A percentile compares a stretch with the other conserved stretches of the same genome.
Evolutionary conservation across 176 grass and related monocot genomes (phyloP).

Genomic region (Avena sativa): DNA sequence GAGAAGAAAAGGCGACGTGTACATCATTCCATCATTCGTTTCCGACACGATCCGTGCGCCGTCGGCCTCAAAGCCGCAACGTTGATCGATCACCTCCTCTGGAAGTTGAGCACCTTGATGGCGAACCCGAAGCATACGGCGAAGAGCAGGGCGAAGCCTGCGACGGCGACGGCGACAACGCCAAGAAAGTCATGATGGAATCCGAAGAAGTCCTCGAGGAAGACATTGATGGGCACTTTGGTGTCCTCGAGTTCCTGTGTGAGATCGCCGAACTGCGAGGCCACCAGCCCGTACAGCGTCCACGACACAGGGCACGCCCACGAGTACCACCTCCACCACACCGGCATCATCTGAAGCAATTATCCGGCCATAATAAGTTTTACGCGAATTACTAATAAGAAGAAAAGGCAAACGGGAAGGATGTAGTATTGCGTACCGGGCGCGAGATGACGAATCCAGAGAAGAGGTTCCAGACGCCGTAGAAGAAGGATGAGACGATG

Average conservation of each 20-base stretch:
- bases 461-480: slow-evolving; percentile 68
- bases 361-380: neutral
- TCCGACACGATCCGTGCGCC: neutral
- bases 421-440: slow-evolving; percentile 34
- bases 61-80: neutral
- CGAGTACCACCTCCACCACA: slow-evolving; percentile 67
- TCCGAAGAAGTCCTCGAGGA: slow-evolving; percentile 52
- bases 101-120: slow-evolving; percentile 65
- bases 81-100: slow-evolving; percentile 44
- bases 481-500: slow-evolving; percentile 63
- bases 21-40: neutral
- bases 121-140: slow-evolving; percentile 52
- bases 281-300: slow-evolving; percentile 60
- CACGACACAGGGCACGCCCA: slow-evolving; percentile 62
- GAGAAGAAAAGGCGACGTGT: no score
- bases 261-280: slow-evolving; percentile 62
- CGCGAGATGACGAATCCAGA: slow-evolving; percentile 63
- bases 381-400: no score
- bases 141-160: slow-evolving; percentile 51
- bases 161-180: slow-evolving; percentile 35
- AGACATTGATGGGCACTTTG: slow-evolving; percentile 20
- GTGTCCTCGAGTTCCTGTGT: slow-evolving; percentile 26
- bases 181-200: slow-evolving; percentile 51
- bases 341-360: slow-evolving; percentile 49
- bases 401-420: neutral